Percentiles rank a stretch among this genome's conserved stretches.
These are phyloP conservation scores for Emergomyces pasteurianus DNA, from an alignment of 2,329 filamentous ascomycete species.

Conservation along the genomic window DNA sequence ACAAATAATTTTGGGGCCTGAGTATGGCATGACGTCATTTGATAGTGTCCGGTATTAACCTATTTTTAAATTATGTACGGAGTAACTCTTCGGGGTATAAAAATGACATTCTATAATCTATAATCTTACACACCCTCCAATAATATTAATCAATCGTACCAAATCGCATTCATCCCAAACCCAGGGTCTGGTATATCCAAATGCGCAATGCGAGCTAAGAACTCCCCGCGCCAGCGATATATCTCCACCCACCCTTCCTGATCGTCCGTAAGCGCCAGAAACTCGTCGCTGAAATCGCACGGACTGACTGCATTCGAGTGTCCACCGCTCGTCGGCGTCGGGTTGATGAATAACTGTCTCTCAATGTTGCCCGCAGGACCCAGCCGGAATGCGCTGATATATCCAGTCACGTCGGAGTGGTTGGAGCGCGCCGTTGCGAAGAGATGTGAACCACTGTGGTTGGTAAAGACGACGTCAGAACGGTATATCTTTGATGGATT, in stretches of 20 bases:
- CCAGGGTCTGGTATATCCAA: conserved; percentile 73
- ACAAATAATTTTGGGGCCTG: too few species aligned
- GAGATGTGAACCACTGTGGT: conserved; percentile 57
- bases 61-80: too few species aligned
- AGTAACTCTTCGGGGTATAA: too few species aligned
- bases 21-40: neutral
- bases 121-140: neutral
- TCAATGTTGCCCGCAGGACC: conserved; percentile 58
- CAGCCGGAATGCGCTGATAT: conserved; percentile 69
- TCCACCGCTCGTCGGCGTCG: conserved; percentile 75
- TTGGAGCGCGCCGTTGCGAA: conserved; percentile 80
- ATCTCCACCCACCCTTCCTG: conserved; percentile 81
- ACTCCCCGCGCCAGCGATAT: conserved; percentile 76
- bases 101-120: too few species aligned
- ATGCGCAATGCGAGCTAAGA: conserved; percentile 62
- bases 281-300: conserved; percentile 75
- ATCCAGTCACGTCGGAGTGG: conserved; percentile 62
- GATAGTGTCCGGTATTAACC: too few species aligned
- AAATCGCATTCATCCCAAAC: conserved; percentile 94
- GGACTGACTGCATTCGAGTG: conserved; percentile 82
- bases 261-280: conserved; percentile 81
- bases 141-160: conserved; percentile 54
- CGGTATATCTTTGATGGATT: conserved; percentile 53
- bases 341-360: conserved; percentile 66
- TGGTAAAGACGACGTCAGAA: conserved; percentile 69